These are phyloP conservation scores for Fraxinus americana DNA, from an alignment of 257 asterid species.

Conservation along the genomic window DNA sequence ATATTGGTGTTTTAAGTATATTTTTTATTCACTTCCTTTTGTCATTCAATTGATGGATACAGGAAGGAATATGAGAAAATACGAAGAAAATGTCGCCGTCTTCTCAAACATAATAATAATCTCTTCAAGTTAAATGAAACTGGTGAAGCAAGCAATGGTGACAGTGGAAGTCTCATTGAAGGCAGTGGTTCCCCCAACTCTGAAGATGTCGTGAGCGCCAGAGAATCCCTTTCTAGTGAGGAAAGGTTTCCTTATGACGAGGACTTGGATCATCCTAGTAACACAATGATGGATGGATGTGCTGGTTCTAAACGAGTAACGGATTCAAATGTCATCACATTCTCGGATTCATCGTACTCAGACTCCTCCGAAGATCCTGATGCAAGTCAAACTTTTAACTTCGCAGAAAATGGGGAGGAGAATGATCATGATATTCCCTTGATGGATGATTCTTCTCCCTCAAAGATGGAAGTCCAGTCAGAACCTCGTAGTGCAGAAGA, in stretches of 20 bases:
- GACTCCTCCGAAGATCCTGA: conserved; percentile 78
- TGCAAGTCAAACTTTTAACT: conserved; percentile 59
- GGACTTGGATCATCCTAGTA: conserved; percentile 42
- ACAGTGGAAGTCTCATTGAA: conserved; percentile 40
- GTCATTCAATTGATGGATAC: conserved; percentile 33
- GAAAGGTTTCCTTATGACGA: conserved; percentile 49
- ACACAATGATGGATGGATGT: conserved; percentile 38
- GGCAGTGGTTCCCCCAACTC: conserved; percentile 65
- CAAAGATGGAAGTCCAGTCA: conserved; percentile 53
- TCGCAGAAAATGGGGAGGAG: conserved; percentile 53
- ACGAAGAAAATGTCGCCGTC: conserved; percentile 60
- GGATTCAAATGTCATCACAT: conserved; percentile 47
- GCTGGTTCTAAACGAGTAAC: conserved; percentile 45
- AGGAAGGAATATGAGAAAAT: conserved; percentile 85
- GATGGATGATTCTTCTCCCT: conserved; percentile 43
- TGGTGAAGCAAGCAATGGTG: conserved; percentile 42
- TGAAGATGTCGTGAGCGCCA: conserved; percentile 73
- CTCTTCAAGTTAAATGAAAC: conserved; percentile 35
- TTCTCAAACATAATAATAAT: conserved; percentile 45
- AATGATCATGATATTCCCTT: conserved; percentile 29
- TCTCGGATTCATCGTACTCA: conserved; percentile 68
- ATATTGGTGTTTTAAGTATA: conserved; percentile 1
- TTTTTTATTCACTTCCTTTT: conserved; percentile 20
- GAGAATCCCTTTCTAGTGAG: conserved; percentile 84
- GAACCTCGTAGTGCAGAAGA: conserved; percentile 55